Evolutionary conservation across 78 protist species (phyloP).

Genomic region (Guillardia theta): DNA sequence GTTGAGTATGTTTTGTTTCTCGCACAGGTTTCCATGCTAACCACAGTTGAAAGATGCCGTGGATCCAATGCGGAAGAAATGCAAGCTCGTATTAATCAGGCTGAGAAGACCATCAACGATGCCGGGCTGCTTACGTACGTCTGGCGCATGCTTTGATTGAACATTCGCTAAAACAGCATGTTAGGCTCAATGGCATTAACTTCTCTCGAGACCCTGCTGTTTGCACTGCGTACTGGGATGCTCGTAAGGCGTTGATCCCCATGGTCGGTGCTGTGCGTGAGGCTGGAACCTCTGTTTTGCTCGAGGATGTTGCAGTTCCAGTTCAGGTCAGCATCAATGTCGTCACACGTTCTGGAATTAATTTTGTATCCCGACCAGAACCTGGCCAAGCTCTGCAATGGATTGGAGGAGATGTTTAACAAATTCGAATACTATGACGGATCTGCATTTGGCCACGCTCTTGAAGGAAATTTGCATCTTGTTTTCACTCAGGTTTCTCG

Average conservation of each 20-base stretch:
- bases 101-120: not conserved
- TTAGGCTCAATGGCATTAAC: not conserved
- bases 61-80: not conserved
- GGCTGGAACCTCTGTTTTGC: constrained; percentile 35
- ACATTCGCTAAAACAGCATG: no score
- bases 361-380: not conserved
- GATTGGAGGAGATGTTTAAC: not conserved
- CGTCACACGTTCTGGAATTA: not conserved
- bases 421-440: constrained; percentile 51
- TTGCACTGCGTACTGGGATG: constrained; percentile 49
- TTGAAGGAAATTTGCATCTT: constrained; percentile 61
- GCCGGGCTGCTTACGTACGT: not conserved
- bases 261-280: constrained; percentile 48
- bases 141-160: no score
- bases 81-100: not conserved
- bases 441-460: constrained; percentile 56
- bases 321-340: not conserved
- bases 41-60: not conserved
- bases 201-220: not conserved
- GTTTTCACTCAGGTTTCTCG: constrained; percentile 42
- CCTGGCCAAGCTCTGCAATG: not conserved
- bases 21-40: no score
- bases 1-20: not conserved
- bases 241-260: constrained; percentile 52
- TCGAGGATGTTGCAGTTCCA: constrained; percentile 61